A percentile compares a stretch with the other conserved stretches of the same genome.
Conservation (phyloP, 2,329 filamentous ascomycete species). For the Diaporthe sp. region DNA sequence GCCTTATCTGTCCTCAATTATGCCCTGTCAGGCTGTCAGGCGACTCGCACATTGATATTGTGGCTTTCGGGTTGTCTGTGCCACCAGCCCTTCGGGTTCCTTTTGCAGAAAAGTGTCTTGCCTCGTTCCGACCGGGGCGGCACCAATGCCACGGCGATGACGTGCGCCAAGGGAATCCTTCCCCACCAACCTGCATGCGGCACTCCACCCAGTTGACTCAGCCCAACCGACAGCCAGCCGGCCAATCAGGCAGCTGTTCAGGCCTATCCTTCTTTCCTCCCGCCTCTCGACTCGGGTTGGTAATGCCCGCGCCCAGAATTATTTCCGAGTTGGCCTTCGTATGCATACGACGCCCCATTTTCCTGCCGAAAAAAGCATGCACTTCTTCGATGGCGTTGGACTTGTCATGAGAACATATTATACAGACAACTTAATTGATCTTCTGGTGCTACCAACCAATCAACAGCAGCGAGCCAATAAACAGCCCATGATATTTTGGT, state of each 20-base stretch:
- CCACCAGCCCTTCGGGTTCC: constrained; percentile 23
- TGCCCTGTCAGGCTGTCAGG: not conserved
- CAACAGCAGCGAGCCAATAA: not conserved
- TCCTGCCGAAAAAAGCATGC: not conserved
- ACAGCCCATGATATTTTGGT: not conserved
- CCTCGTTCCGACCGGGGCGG: constrained; percentile 4
- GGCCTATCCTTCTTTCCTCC: not conserved
- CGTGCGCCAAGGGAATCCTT: constrained; percentile 28
- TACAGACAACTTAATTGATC: not conserved
- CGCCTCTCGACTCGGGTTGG: not conserved
- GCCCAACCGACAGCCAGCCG: not conserved
- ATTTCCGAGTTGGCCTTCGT: not conserved
- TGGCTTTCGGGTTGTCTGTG: constrained; percentile 5
- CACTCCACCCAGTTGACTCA: constrained; percentile 27
- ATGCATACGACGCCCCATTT: not conserved
- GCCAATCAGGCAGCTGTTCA: constrained; percentile 6
- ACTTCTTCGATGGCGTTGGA: no score
- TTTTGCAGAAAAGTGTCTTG: constrained; percentile 2
- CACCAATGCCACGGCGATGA: not conserved
- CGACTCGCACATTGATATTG: not conserved
- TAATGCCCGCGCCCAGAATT: not conserved
- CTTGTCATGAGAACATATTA: no score
- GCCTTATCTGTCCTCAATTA: not conserved
- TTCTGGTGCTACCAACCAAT: not conserved
- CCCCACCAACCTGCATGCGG: constrained; percentile 26